A percentile compares a stretch with the other conserved stretches of the same genome.
These are phyloP conservation scores for Aureobasidium sp. DNA, from an alignment of 2,329 filamentous ascomycete genomes.

Conservation along the genomic window DNA sequence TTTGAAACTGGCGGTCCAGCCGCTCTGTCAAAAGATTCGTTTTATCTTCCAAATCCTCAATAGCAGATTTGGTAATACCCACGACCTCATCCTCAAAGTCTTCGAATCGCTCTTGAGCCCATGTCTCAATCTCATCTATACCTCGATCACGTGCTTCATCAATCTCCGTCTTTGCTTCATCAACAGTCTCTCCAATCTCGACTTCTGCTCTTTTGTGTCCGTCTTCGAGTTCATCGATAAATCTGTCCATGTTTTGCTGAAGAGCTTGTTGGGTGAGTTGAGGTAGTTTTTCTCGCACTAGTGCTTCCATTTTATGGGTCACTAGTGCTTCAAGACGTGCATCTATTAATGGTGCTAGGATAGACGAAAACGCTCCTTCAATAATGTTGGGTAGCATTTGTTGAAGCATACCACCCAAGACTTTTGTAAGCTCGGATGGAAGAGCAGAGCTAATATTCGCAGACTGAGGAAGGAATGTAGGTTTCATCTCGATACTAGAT, in stretches of 20 bases:
- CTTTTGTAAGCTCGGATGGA: background rate
- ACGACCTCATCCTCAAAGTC: background rate
- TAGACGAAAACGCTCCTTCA: background rate
- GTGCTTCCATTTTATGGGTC: background rate
- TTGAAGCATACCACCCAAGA: background rate
- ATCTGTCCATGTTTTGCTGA: background rate
- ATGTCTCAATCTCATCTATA: conserved; percentile 4
- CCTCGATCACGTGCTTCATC: background rate
- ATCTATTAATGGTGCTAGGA: background rate
- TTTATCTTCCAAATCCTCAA: background rate
- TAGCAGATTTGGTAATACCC: background rate
- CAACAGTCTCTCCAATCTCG: background rate
- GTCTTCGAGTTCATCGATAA: background rate
- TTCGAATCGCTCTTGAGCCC: background rate
- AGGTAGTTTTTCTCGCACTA: background rate
- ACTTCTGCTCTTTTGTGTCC: background rate
- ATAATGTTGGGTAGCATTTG: background rate
- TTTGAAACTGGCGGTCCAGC: background rate
- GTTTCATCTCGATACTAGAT: conserved; percentile 1
- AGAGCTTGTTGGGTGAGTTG: background rate
- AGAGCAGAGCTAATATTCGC: background rate
- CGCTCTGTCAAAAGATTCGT: background rate
- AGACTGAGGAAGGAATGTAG: background rate
- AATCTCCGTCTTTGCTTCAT: conserved; percentile 1
- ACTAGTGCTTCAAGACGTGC: background rate